Percentiles rank a stretch among this genome's conserved stretches.
phyloP scores from a whole-genome alignment of 2,329 filamentous ascomycete genomes.

The Botrytis byssoidea region DNA sequence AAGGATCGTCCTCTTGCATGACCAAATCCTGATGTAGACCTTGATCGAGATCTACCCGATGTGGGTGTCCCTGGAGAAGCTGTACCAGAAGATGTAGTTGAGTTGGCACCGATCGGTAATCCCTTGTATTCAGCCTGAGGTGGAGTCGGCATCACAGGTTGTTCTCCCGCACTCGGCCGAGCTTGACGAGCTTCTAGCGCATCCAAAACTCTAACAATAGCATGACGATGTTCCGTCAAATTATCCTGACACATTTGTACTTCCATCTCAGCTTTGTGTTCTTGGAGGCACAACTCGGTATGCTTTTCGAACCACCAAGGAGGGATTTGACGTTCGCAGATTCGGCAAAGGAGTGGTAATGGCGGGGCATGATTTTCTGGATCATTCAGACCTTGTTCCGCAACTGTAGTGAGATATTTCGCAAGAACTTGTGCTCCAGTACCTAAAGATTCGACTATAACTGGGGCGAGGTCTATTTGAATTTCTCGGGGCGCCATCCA shows the following conservation, averaged over 20 bases:
- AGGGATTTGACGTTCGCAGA: conserved; percentile 94
- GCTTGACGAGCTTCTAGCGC: conserved; percentile 78
- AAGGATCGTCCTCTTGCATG: conserved; percentile 84
- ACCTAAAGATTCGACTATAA: conserved; percentile 90
- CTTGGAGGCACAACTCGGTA: conserved; percentile 91
- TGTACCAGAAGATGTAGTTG: conserved; percentile 65
- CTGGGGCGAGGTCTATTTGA: conserved; percentile 85
- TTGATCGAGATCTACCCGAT: conserved; percentile 63
- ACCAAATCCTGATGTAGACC: conserved; percentile 66
- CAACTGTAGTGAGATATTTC: conserved; percentile 85
- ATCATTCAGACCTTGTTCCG: conserved; percentile 77
- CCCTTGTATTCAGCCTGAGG: conserved; percentile 82
- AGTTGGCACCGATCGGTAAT: conserved; percentile 70
- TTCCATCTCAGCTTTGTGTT: conserved; percentile 96
- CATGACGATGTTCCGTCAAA: conserved; percentile 86
- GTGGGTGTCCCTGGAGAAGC: conserved; percentile 70
- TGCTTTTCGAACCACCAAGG: conserved; percentile 99
- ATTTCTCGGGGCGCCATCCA: conserved; percentile 87
- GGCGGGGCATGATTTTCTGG: conserved; percentile 76
- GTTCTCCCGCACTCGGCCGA: conserved; percentile 58
- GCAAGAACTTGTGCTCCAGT: conserved; percentile 94
- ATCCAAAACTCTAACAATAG: conserved; percentile 93
- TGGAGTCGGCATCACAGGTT: conserved; percentile 43
- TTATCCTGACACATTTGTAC: conserved; percentile 94
- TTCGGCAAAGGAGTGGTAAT: conserved; percentile 84